Base-by-base conservation (phyloP, 768 basidiomycete species). In the Termitomyces sp. region DNA sequence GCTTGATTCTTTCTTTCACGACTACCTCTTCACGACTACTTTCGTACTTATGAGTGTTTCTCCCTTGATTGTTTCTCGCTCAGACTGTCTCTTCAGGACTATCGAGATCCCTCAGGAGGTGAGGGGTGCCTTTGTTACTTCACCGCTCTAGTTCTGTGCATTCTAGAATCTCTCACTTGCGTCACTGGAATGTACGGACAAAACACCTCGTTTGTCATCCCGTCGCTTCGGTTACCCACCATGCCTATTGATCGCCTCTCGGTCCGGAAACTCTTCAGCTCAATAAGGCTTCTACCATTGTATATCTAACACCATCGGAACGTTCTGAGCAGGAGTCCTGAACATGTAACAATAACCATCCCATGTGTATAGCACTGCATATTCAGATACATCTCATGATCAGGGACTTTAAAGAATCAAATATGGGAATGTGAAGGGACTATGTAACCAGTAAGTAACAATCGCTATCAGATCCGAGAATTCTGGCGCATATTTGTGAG, bases 51-150 rank as follows among this genome's bases (percentile, higher is more conserved):
- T 43, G 13, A 46, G 20, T 42, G 32, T 42, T 54, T 48, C 37
- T 53, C 51, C 27, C 57, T 58, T 58, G 57, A 36, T 37, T 53
- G 50, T 39, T 48, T 58, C 51, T 53, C 31, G 51, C 52, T 34
- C 52, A 53, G 52, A 18, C 22, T 58, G 46, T 48, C 29, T 42
- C 18, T 48, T 34, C 52, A 54, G 52, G 31, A 53, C 57, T 53
- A 54, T 47, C 46, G 52, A 54, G 37, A 54, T 43, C 34, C 46
- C 36, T 53, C 46, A 29, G 48, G 37, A 29, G 46, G 37, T 48
- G 51, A 44, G 26, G 32, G 42, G 34, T n/a, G 37, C 16, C 16
- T 46, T 43, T 20, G 14, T 41, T 22, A 42, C 52, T 48, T 46
- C 22, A 16, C 31, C 10, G 20, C 46, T 24, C 7, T 39, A 12